Conservation (phyloP, 768 basidiomycete species). For the Lenzites betulinus region DNA sequence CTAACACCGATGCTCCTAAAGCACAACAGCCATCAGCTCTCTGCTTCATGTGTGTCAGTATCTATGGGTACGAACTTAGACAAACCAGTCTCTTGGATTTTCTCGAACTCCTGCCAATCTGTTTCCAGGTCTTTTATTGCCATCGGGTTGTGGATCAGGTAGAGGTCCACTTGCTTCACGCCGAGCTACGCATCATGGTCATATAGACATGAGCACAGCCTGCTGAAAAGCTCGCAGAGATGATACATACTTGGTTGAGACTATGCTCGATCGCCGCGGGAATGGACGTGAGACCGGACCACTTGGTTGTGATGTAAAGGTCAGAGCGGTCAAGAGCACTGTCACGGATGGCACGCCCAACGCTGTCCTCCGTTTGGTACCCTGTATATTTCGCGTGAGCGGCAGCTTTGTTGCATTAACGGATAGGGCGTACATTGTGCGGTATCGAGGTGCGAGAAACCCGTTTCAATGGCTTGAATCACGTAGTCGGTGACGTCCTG, state of each 20-base stretch:
- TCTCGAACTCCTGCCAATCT: conserved; percentile 60
- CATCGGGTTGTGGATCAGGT: conserved; percentile 62
- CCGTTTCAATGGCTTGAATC: conserved; percentile 57
- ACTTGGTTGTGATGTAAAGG: conserved; percentile 50
- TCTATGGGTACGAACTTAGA: conserved; percentile 32
- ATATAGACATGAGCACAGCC: not conserved
- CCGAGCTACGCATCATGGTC: conserved; percentile 50
- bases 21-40: too few relatives aligned
- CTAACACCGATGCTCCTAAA: conserved; percentile 72
- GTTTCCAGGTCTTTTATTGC: conserved; percentile 33
- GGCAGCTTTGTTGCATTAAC: not conserved
- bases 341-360: conserved; percentile 40
- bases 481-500: conserved; percentile 57
- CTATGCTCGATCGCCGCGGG: conserved; percentile 35
- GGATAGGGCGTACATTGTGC: conserved; percentile 43
- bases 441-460: conserved; percentile 66
- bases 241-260: conserved; percentile 46
- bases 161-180: conserved; percentile 63
- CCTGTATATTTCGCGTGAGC: conserved; percentile 18
- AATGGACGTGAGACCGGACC: conserved; percentile 29
- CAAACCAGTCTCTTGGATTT: conserved; percentile 45
- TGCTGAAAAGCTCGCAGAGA: too few relatives aligned
- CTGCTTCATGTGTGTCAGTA: too few relatives aligned
- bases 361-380: conserved; percentile 41
- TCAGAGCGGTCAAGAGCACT: conserved; percentile 38